Evolutionary conservation across 441 rosid species (phyloP).

Genomic region (Geranium incanum): DNA sequence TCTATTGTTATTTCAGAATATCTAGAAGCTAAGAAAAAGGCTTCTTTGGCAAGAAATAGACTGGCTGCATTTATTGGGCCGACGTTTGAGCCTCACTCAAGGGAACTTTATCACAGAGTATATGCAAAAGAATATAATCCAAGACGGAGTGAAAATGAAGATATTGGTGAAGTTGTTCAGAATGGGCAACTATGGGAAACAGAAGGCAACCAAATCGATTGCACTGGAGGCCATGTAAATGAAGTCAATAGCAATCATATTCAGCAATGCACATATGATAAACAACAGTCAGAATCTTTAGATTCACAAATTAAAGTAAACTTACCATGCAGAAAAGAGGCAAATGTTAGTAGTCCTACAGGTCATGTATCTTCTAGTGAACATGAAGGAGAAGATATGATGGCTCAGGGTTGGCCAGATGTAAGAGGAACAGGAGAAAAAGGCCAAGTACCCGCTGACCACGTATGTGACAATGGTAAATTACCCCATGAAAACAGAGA

Average conservation of each 20-base stretch:
- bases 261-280: conserved; percentile 17
- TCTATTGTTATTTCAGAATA: conserved; percentile 37
- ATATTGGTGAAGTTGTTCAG: conserved; percentile 15
- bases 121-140: conserved; percentile 17
- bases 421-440: conserved; percentile 20
- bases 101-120: conserved; percentile 17
- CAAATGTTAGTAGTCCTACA: conserved; percentile 6
- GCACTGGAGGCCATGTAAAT: conserved; percentile 12
- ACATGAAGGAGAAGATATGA: conserved; percentile 22
- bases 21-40: conserved; percentile 33
- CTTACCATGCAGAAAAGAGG: conserved; percentile 18
- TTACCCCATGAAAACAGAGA: conserved; percentile 8
- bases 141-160: conserved; percentile 19
- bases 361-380: conserved; percentile 11
- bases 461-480: conserved; percentile 13
- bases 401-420: conserved; percentile 4
- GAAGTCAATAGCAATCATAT: conserved; percentile 11
- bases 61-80: conserved; percentile 27
- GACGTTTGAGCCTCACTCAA: conserved; percentile 18
- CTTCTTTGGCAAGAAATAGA: conserved; percentile 33
- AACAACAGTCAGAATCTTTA: conserved; percentile 21
- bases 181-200: conserved; percentile 16
- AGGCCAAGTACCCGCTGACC: conserved; percentile 15
- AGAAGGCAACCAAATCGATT: conserved; percentile 15
- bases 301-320: conserved; percentile 14